Percentiles rank a stretch among this genome's conserved stretches.
Evolutionary conservation across 495 filamentous ascomycete species (phyloP).

Genomic region (Chaetomidium leptoderma): DNA sequence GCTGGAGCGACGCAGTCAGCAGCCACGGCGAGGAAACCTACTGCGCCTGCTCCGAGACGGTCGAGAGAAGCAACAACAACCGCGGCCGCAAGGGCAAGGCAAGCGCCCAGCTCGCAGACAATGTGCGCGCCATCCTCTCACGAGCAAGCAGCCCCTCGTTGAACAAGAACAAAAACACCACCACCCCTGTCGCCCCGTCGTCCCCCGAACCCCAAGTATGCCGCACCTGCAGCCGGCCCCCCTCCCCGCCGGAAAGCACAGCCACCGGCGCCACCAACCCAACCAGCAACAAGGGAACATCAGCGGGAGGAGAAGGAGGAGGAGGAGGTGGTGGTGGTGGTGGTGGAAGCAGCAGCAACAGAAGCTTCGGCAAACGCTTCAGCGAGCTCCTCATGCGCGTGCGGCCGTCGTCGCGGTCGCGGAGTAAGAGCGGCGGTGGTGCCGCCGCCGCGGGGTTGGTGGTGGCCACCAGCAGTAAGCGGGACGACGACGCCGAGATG

Average conservation of each 20-base stretch:
- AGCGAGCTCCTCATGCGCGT: constrained; percentile 21
- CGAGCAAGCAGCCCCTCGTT: not conserved
- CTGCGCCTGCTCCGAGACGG: constrained; percentile 29
- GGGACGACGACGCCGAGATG: constrained; percentile 6
- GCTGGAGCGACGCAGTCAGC: constrained; percentile 31
- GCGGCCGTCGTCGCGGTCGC: constrained; percentile 8
- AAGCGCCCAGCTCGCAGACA: constrained; percentile 14
- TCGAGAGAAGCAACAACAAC: not conserved
- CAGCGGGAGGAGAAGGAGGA: not conserved
- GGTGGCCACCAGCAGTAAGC: no score
- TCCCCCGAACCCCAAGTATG: constrained; percentile 19
- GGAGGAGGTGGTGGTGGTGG: no score
- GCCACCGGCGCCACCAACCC: not conserved
- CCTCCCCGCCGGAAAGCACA: constrained; percentile 14
- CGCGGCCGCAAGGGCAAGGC: constrained; percentile 18
- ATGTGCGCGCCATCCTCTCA: constrained; percentile 21
- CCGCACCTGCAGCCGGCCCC: constrained; percentile 23
- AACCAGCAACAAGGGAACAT: not conserved
- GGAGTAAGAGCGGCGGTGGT: constrained; percentile 8
- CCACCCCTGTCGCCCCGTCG: not conserved
- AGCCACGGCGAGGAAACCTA: constrained; percentile 26
- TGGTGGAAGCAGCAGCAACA: no score
- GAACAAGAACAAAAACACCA: not conserved
- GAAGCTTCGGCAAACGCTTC: constrained; percentile 16
- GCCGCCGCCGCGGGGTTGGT: no score